Evolutionary conservation across 1,139 yeast genomes (phyloP), one percentile per base, ranked within the genome.

Genomic region (Petasospora fabianii): DNA sequence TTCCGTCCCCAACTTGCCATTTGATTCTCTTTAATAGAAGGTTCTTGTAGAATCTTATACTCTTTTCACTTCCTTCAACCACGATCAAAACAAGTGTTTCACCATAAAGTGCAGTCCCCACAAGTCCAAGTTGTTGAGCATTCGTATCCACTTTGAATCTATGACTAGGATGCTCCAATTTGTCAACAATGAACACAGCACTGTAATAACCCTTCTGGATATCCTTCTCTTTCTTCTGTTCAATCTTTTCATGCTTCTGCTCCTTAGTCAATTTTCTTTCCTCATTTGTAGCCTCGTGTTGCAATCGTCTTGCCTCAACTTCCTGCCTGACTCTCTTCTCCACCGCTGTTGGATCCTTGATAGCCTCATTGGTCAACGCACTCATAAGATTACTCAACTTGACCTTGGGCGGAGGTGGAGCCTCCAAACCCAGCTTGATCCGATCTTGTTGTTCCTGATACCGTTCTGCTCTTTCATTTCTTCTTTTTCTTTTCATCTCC

Each of bases 361-460:
- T 82, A n/a, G 94, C 86, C 46, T 85, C 95, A 54, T 86, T 81
- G 3, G 96, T 85, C 35, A 83, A 68, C 0, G 87, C 96, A 50
- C 75, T 82, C 88, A 86, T 84, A 58, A 90, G 70, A 56, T 90
- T 92, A 32, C 82, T 76, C 38, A 87, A 65, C 53, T 82, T 86
- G 22, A 90, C 86, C 60, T 90, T 92, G 3, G 97, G 96, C 6
- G 84, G 83, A 0, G 96, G 97, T 3, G 95, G 84, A 0, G 95
- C 84, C 36, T 82, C 88, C 18, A 90, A 64, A 0, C 98, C 98
- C 6, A 86, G 65, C 46, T 80, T 73, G 21, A 90, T 81, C 35
- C 85, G 68, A 51, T 87, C 94, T 55, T 86, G 96, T 45, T 74
- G 72, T 35, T 81, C 92, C 53, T 82, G 80, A 44, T 78, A 76